Evolutionary conservation across 108 stramenopile genomes (phyloP).

Genomic region (Skeletonema potamos): DNA sequence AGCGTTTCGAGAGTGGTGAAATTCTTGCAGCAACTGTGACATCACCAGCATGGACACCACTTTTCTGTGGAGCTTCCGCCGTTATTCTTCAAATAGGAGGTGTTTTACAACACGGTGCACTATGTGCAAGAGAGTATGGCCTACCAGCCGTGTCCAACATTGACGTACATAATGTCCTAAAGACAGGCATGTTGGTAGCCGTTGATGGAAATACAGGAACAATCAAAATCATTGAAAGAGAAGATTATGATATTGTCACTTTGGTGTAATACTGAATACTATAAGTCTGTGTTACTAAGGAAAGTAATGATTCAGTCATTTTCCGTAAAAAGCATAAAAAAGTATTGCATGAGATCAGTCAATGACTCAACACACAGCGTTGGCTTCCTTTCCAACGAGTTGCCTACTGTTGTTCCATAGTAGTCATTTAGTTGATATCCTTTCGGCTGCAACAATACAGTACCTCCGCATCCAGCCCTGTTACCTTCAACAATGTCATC

Average conservation of each 20-base stretch:
- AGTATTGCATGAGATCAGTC: background rate
- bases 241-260: no score
- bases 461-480: constrained; percentile 23
- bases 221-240: constrained; percentile 13
- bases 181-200: constrained; percentile 26
- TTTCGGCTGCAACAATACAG: constrained; percentile 6
- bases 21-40: constrained; percentile 23
- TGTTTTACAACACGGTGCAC: constrained; percentile 32
- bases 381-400: background rate
- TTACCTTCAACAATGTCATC: constrained; percentile 22
- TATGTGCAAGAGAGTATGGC: constrained; percentile 25
- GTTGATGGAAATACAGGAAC: constrained; percentile 31
- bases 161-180: constrained; percentile 5
- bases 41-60: constrained; percentile 24
- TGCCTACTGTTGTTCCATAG: background rate
- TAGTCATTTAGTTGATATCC: background rate
- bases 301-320: no score
- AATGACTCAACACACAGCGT: background rate
- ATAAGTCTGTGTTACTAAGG: no score
- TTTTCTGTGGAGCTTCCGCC: constrained; percentile 20
- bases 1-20: constrained; percentile 24
- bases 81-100: constrained; percentile 32
- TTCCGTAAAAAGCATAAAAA: no score
- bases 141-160: constrained; percentile 31
- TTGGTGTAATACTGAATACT: no score